phyloP scores from a whole-genome alignment of 306 rosid species.

The Coriaria nepalensis region DNA sequence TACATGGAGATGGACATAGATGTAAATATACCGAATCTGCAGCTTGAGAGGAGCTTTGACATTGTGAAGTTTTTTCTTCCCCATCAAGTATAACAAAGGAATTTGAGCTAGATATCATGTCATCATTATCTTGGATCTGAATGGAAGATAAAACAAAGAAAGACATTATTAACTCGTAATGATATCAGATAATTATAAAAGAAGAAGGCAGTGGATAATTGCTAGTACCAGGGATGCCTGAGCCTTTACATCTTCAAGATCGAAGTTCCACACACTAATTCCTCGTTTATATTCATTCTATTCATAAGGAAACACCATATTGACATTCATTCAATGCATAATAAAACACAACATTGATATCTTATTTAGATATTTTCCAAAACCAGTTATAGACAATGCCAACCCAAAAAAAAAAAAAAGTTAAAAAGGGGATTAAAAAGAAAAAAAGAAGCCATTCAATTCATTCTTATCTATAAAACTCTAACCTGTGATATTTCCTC shows the following conservation, averaged over 20 bases:
- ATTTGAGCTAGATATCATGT: constrained; percentile 35
- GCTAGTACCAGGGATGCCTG: constrained; percentile 70
- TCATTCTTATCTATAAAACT: too few species aligned
- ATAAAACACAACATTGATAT: too few species aligned
- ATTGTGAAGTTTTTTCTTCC: neutral
- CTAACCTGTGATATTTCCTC: constrained; percentile 75
- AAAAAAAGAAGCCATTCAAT: too few species aligned
- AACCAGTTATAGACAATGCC: too few species aligned
- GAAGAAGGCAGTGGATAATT: neutral
- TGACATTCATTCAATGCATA: too few species aligned
- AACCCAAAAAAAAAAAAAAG: too few species aligned
- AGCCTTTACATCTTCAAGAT: constrained; percentile 75
- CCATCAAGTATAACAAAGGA: constrained; percentile 37
- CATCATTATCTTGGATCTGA: constrained; percentile 71
- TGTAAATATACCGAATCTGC: too few species aligned
- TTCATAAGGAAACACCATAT: constrained; percentile 1
- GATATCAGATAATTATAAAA: neutral
- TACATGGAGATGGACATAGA: too few species aligned
- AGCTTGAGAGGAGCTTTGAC: too few species aligned
- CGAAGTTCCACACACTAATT: constrained; percentile 88
- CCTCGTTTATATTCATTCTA: constrained; percentile 91
- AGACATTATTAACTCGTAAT: neutral
- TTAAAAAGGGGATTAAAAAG: too few species aligned
- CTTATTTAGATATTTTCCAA: too few species aligned
- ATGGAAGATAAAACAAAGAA: constrained; percentile 3